Conservation (phyloP, 2,329 filamentous ascomycete genomes). For the Davidsoniella eucalypti region DNA sequence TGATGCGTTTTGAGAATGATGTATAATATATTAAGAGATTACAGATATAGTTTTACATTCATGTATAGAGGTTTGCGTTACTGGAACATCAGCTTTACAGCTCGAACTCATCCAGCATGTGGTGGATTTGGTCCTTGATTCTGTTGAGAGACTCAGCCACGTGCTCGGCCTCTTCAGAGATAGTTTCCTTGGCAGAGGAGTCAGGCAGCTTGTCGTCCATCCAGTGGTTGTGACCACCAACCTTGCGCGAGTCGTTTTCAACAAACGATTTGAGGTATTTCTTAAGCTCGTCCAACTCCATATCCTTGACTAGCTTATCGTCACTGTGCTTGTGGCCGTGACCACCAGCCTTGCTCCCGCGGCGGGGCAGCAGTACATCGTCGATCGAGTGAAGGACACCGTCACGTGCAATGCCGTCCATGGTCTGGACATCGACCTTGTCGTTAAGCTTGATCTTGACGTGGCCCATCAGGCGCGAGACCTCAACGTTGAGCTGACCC, state of each 20-base stretch:
- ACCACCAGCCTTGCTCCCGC: constrained; percentile 22
- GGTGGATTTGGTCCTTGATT: constrained; percentile 4
- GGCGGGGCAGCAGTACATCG: constrained; percentile 61
- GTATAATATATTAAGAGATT: neutral
- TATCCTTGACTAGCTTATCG: constrained; percentile 8
- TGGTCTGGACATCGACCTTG: constrained; percentile 42
- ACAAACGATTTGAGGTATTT: constrained; percentile 17
- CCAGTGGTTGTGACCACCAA: constrained; percentile 11
- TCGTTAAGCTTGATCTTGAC: constrained; percentile 63
- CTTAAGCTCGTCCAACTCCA: constrained; percentile 13
- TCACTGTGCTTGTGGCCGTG: constrained; percentile 7
- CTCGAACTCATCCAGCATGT: constrained; percentile 6
- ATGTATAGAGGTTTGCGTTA: neutral
- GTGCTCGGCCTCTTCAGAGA: neutral
- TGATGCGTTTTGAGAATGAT: neutral
- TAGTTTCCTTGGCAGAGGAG: neutral
- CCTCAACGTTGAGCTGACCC: constrained; percentile 52
- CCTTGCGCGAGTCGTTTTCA: constrained; percentile 5
- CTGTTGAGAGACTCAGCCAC: neutral
- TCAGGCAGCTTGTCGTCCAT: constrained; percentile 3
- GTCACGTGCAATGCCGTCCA: constrained; percentile 58
- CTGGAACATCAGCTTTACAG: neutral
- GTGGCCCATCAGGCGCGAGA: constrained; percentile 50
- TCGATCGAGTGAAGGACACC: constrained; percentile 69
- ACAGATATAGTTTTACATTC: neutral